Conservation (phyloP, 805 yeast genomes). For the Komagataella kurtzmanii region DNA sequence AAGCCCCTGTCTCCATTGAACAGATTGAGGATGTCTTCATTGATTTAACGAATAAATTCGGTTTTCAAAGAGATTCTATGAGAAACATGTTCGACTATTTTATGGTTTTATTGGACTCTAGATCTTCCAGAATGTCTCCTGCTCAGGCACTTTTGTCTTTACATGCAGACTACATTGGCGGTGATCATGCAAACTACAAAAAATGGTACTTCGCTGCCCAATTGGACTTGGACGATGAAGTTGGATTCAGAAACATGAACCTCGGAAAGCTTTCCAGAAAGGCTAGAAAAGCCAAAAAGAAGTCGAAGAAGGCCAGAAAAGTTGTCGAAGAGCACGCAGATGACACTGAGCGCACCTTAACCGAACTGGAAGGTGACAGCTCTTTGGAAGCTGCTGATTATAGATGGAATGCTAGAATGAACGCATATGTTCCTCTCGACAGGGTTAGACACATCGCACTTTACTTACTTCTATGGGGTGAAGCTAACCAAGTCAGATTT, state of each 20-base stretch:
- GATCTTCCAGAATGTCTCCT: constrained; percentile 83
- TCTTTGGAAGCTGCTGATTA: constrained; percentile 74
- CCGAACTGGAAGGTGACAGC: constrained; percentile 70
- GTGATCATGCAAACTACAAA: constrained; percentile 73
- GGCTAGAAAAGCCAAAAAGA: constrained; percentile 71
- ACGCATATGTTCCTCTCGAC: constrained; percentile 57
- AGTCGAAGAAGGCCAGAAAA: constrained; percentile 63
- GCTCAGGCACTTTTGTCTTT: constrained; percentile 72
- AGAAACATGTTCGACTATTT: constrained; percentile 84
- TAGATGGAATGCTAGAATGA: constrained; percentile 80
- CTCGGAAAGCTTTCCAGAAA: constrained; percentile 65
- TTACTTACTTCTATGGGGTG: constrained; percentile 77
- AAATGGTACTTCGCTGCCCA: constrained; percentile 88
- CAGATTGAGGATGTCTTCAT: constrained; percentile 81
- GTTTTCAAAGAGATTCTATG: constrained; percentile 89
- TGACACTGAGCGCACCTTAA: constrained; percentile 42
- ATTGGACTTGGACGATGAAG: constrained; percentile 71
- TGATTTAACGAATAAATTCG: constrained; percentile 71
- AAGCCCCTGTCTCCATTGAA: constrained; percentile 73
- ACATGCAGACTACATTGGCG: constrained; percentile 84
- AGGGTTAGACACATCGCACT: constrained; percentile 69
- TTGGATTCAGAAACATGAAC: constrained; percentile 74
- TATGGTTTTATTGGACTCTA: constrained; percentile 71
- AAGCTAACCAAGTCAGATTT: constrained; percentile 89
- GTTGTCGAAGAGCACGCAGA: constrained; percentile 55